Conservation (phyloP, 164 flowering plant species). For the Annona cherimola region DNA sequence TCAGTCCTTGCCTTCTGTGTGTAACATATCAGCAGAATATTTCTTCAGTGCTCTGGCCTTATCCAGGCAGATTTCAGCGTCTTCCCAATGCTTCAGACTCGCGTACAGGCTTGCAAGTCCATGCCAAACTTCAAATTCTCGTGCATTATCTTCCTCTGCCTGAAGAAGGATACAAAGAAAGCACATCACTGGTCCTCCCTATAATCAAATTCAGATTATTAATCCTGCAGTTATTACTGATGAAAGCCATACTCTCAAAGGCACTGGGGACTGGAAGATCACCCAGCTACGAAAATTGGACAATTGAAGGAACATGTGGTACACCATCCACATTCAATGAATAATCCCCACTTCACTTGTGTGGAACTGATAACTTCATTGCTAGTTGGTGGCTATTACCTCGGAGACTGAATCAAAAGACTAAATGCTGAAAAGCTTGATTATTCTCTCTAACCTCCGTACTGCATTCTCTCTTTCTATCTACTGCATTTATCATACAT, state of each 20-base stretch:
- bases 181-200: background rate
- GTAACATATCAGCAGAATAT: conserved; percentile 54
- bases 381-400: no score
- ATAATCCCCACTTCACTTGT: no score
- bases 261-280: no score
- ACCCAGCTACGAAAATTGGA: background rate
- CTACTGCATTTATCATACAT: no score
- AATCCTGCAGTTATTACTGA: background rate
- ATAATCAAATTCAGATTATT: background rate
- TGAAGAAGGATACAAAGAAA: conserved; percentile 2
- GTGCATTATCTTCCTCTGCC: conserved; percentile 44
- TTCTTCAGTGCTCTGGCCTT: conserved; percentile 67
- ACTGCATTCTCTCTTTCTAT: no score
- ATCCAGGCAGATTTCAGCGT: conserved; percentile 80
- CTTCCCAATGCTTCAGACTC: conserved; percentile 82
- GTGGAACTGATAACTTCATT: no score
- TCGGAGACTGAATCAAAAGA: no score
- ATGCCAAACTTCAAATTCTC: conserved; percentile 92
- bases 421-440: no score
- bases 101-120: conserved; percentile 82
- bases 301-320: no score
- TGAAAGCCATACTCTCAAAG: background rate
- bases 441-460: no score
- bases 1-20: conserved; percentile 65
- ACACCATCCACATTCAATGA: background rate